Evolutionary conservation across 495 filamentous ascomycete genomes (phyloP).

Genomic region (Daldinia vernicosa): DNA sequence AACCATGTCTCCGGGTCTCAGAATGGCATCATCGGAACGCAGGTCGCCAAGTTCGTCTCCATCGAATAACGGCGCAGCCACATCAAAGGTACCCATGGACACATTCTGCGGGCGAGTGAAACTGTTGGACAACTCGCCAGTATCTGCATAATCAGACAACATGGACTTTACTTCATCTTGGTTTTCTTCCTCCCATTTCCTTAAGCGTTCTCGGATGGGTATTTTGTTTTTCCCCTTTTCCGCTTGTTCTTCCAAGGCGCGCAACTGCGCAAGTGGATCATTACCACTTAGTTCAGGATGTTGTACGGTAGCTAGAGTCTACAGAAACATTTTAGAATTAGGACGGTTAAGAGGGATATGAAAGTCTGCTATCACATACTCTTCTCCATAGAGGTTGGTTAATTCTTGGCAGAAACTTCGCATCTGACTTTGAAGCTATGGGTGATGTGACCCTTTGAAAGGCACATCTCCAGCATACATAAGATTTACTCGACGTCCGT

Average conservation of each 20-base stretch:
- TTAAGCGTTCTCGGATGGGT: conserved; percentile 60
- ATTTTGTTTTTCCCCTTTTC: neutral
- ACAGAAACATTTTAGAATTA: conserved; percentile 12
- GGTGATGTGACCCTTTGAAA: conserved; percentile 15
- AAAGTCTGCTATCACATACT: conserved; percentile 28
- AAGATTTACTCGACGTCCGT: conserved; percentile 36
- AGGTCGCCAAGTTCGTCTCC: conserved; percentile 54
- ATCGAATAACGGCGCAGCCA: conserved; percentile 48
- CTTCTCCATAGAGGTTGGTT: conserved; percentile 24
- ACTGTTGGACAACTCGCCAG: conserved; percentile 44
- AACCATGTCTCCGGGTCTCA: conserved; percentile 78
- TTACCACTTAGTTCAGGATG: conserved; percentile 1
- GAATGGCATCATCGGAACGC: conserved; percentile 43
- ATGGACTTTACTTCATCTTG: conserved; percentile 48
- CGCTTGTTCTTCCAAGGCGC: conserved; percentile 28
- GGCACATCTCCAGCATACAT: conserved; percentile 45
- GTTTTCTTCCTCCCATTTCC: conserved; percentile 63
- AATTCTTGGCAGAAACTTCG: conserved; percentile 13
- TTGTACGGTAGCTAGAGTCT: conserved; percentile 41
- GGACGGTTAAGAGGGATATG: neutral
- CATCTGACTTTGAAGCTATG: conserved; percentile 17
- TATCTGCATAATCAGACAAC: conserved; percentile 47
- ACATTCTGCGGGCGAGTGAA: conserved; percentile 43
- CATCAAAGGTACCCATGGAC: conserved; percentile 51
- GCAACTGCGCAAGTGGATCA: neutral